Evolutionary conservation across 345 rosid species (phyloP).

Genomic region (Brassica juncea): DNA sequence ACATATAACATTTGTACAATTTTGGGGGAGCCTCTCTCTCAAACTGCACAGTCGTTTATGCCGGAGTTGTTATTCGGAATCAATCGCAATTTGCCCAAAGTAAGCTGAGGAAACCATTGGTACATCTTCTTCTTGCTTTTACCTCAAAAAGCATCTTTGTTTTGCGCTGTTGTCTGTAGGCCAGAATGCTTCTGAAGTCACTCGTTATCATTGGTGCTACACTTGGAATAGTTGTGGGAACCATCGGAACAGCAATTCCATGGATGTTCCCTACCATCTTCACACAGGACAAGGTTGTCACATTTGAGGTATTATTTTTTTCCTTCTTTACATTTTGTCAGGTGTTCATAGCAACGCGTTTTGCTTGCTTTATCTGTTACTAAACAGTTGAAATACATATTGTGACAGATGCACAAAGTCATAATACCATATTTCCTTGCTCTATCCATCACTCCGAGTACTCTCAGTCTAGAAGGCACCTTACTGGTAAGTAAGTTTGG

Average conservation of each 20-base stretch:
- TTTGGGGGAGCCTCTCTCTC: constrained; percentile 90
- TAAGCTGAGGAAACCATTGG: constrained; percentile 20
- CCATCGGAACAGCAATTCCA: constrained; percentile 64
- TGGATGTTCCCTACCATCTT: constrained; percentile 71
- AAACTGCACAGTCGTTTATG: constrained; percentile 93
- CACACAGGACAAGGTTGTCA: constrained; percentile 65
- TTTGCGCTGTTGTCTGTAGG: constrained; percentile 46
- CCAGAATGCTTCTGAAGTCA: constrained; percentile 77
- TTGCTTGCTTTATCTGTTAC: background rate
- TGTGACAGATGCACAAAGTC: constrained; percentile 84
- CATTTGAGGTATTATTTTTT: constrained; percentile 52
- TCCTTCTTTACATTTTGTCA: background rate
- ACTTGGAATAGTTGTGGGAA: constrained; percentile 59
- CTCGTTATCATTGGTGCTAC: constrained; percentile 67
- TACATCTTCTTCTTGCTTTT: constrained; percentile 3
- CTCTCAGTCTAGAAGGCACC: constrained; percentile 83
- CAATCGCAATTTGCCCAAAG: constrained; percentile 65
- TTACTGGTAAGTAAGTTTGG: constrained; percentile 37
- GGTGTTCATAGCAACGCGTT: background rate
- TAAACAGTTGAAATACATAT: constrained; percentile 5
- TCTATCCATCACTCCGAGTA: constrained; percentile 61
- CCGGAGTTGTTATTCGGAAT: constrained; percentile 79
- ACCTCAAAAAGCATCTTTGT: constrained; percentile 5
- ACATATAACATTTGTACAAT: constrained; percentile 60
- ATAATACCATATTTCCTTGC: constrained; percentile 67